Conservation (phyloP, 768 basidiomycete genomes). For the Leccinum barrowsii region DNA sequence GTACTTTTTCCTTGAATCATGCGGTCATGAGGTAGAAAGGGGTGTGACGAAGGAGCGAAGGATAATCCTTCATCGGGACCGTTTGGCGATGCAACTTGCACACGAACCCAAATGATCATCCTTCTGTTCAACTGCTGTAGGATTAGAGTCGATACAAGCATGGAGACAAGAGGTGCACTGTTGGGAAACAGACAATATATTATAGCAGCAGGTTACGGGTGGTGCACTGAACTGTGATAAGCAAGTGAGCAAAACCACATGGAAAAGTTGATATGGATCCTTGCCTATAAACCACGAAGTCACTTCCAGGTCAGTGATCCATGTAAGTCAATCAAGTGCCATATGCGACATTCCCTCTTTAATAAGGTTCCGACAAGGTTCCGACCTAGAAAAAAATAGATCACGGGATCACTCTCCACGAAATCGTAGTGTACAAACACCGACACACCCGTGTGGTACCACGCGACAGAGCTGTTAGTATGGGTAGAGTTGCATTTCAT, state of each 20-base stretch:
- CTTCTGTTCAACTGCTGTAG: neutral
- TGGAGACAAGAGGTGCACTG: neutral
- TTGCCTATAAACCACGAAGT: neutral
- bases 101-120: neutral
- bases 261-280: neutral
- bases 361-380: neutral
- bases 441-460: neutral
- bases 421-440: neutral
- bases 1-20: neutral
- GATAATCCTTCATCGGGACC: neutral
- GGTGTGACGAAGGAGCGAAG: neutral
- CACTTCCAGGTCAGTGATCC: neutral
- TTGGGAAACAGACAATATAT: neutral
- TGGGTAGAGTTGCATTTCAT: neutral
- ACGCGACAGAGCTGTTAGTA: neutral
- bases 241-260: neutral
- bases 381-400: neutral
- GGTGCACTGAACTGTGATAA: neutral
- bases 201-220: constrained; percentile 2
- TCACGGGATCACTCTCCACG: neutral
- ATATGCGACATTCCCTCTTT: neutral
- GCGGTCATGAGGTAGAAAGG: neutral
- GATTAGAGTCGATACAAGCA: neutral
- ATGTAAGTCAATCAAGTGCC: neutral
- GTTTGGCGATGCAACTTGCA: neutral